Percentiles rank a stretch among this genome's conserved stretches.
phyloP scores from a whole-genome alignment of 164 flowering plant genomes.

The Litsea cubeba region DNA sequence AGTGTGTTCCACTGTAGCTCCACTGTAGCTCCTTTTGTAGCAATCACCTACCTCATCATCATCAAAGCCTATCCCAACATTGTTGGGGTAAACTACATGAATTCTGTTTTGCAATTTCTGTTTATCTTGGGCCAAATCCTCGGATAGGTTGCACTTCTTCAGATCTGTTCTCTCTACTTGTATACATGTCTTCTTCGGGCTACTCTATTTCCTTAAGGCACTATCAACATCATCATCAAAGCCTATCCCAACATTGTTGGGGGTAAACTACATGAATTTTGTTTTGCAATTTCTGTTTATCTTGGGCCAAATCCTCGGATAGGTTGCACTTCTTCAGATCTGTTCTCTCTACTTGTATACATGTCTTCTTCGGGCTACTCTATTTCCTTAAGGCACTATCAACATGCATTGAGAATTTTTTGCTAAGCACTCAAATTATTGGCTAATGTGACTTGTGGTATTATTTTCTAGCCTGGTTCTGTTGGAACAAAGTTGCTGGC shows the following conservation, averaged over 20 bases:
- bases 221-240: background rate
- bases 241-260: background rate
- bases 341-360: background rate
- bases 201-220: no score
- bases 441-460: slow-evolving; percentile 10
- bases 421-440: background rate
- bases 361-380: background rate
- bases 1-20: no score
- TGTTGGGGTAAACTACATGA: background rate
- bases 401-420: background rate
- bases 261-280: background rate
- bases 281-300: no score
- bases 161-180: background rate
- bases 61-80: background rate
- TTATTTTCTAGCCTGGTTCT: slow-evolving; percentile 59
- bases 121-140: no score
- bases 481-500: slow-evolving; percentile 69
- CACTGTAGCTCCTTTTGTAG: no score
- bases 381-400: no score
- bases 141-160: no score
- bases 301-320: no score
- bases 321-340: background rate
- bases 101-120: no score
- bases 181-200: background rate
- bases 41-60: background rate